These are phyloP conservation scores for Hypoxylon sp. DNA, from an alignment of 2,329 filamentous ascomycete genomes.

Conservation along the genomic window DNA sequence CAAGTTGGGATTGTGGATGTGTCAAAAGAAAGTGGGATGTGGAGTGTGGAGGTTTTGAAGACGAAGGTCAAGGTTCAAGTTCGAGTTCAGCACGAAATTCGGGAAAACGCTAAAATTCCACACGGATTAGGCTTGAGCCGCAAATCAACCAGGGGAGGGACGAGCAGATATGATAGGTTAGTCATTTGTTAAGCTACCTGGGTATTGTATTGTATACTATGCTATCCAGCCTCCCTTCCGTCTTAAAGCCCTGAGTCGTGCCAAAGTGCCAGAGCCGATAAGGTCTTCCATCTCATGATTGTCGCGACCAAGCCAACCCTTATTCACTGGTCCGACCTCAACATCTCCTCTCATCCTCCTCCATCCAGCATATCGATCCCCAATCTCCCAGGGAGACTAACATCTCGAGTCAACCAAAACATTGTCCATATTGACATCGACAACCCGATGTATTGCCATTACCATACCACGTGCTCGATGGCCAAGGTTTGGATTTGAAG, in stretches of 20 bases:
- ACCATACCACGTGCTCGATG: slow-evolving; percentile 7
- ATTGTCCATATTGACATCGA: slow-evolving; percentile 3
- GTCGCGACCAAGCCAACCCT: slow-evolving; percentile 30
- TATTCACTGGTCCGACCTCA: slow-evolving; percentile 36
- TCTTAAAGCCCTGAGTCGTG: neutral
- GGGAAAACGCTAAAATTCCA: slow-evolving; percentile 53
- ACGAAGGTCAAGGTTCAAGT: slow-evolving; percentile 40
- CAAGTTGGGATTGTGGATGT: slow-evolving; percentile 21
- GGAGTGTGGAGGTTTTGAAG: slow-evolving; percentile 44
- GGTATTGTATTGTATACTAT: slow-evolving; percentile 9
- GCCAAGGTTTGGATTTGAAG: slow-evolving; percentile 15
- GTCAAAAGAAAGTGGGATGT: slow-evolving; percentile 35
- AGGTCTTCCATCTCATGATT: slow-evolving; percentile 22
- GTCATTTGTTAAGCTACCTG: slow-evolving; percentile 47
- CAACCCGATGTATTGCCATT: slow-evolving; percentile 17
- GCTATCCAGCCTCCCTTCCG: slow-evolving; percentile 28
- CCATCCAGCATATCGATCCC: slow-evolving; percentile 17
- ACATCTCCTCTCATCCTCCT: slow-evolving; percentile 26
- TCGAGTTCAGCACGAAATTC: slow-evolving; percentile 47
- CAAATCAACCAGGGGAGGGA: slow-evolving; percentile 48
- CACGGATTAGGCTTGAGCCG: slow-evolving; percentile 51
- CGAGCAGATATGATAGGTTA: slow-evolving; percentile 51
- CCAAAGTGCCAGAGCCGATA: slow-evolving; percentile 18
- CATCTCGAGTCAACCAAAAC: slow-evolving; percentile 14
- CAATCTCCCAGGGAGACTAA: slow-evolving; percentile 7